Percentiles rank a stretch among this genome's conserved stretches.
Conservation (phyloP, 805 yeast species). For the Isabelozyma rhagii region DNA sequence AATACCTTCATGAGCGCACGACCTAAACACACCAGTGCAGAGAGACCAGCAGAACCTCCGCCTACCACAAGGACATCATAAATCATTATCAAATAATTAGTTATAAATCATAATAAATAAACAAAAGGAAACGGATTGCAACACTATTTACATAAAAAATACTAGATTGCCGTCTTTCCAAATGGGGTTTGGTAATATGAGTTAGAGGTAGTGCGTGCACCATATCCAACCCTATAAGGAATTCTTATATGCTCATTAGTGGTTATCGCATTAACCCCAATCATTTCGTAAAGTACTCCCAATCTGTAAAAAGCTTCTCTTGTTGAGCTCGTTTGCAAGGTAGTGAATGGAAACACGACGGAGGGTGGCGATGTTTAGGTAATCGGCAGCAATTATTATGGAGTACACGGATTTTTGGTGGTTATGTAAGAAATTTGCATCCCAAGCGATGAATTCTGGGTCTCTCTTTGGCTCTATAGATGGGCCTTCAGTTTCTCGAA, state of each 20-base stretch:
- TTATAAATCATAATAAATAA: no score
- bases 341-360: background rate
- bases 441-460: background rate
- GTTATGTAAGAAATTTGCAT: background rate
- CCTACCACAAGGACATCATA: conserved; percentile 11
- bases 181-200: background rate
- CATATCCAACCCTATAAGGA: no score
- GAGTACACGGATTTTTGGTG: background rate
- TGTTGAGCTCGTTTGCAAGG: background rate
- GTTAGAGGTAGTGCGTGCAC: no score
- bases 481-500: no score
- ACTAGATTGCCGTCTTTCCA: background rate
- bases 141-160: no score
- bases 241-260: background rate
- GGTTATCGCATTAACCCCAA: background rate
- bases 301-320: background rate
- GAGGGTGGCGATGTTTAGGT: background rate
- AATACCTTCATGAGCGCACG: conserved; percentile 5
- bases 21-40: conserved; percentile 8
- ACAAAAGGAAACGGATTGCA: background rate
- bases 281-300: background rate
- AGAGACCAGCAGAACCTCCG: conserved; percentile 10
- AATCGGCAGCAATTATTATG: background rate
- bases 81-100: background rate
- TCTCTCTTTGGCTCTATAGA: background rate